Base-by-base conservation (phyloP, 148 eudicot genomes). In the Cornus kousa region DNA sequence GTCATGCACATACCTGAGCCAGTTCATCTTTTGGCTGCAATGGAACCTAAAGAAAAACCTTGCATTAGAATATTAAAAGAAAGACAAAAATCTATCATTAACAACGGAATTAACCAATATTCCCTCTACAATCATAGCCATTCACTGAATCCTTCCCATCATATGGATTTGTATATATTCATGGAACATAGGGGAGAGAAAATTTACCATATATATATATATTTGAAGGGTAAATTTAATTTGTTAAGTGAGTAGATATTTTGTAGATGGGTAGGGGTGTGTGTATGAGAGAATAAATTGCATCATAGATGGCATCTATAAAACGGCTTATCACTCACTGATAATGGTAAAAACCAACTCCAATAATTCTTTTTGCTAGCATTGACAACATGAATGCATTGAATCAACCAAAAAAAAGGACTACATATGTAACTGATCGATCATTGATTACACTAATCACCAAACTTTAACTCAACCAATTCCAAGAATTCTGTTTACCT, bases 61-160 rank as follows among this genome's bases (percentile, higher is more conserved):
- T 48, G 7, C 53, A 48, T 48, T 8, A 48, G 53, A 48, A 14
- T 59, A 73, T 57, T 3, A 57, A 19, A 74, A n/a, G 11, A 64
- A 76, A 75, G 55, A 75, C 70, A 31, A 67, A 72, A 77, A 46
- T 68, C 46, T 77, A 76, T 17, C 33, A 59, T 60, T 24, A 59
- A 37, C 14, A 22, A 46, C 67, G 16, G 14, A 10, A 33, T 32
- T 16, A 68, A 46, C 33, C 48, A 43, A 43, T 43, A 53, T 32
- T 14, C 35, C 50, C 5, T 53, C 32, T 4, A 35, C 5, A 35
- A 2, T 17, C 32, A 62, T 35, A 65, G 16, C 39, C 2, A 28
- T 66, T 66, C 59, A 66, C 24, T 43, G 17, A 14, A 76, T 28
- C 23, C 40, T 74, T 39, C 10, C n/a, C 12, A 11, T 7, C 37